These are phyloP conservation scores for Casuarina cunninghamiana DNA, from an alignment of 306 rosid genomes.

Conservation along the genomic window DNA sequence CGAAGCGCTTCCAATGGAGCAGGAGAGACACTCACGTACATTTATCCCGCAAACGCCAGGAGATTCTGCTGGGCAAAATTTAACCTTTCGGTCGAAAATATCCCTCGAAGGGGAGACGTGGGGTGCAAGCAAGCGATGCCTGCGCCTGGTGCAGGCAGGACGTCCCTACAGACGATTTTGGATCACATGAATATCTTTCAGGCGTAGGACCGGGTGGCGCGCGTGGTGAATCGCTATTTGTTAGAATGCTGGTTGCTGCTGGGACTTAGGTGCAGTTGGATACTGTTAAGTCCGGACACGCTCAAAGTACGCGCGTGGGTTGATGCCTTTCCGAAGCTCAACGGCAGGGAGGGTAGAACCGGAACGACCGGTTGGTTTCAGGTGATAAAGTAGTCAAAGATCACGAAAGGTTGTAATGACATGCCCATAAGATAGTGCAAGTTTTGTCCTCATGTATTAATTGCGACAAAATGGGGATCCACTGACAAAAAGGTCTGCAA, in stretches of 20 bases:
- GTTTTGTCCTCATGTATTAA: too few species aligned
- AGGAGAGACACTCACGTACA: background rate
- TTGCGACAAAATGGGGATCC: too few species aligned
- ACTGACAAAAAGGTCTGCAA: too few species aligned
- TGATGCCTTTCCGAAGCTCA: background rate
- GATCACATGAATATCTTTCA: conserved; percentile 23
- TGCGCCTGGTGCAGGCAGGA: background rate
- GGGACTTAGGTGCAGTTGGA: background rate
- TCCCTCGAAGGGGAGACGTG: conserved; percentile 14
- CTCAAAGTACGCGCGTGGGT: conserved; percentile 29
- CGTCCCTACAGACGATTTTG: background rate
- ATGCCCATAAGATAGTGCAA: too few species aligned
- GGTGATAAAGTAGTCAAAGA: too few species aligned
- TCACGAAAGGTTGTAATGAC: too few species aligned
- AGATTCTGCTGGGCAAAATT: conserved; percentile 1
- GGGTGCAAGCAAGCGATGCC: background rate
- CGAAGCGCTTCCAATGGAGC: conserved; percentile 12
- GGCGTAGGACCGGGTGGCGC: background rate
- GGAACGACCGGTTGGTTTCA: background rate
- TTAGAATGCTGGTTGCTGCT: background rate
- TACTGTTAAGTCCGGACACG: background rate
- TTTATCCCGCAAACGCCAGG: background rate
- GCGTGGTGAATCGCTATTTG: conserved; percentile 7
- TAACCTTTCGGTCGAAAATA: background rate
- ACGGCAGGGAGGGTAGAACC: conserved; percentile 17